phyloP scores from a whole-genome alignment of 1,139 yeast genomes.

The Diutina mesorugosa region DNA sequence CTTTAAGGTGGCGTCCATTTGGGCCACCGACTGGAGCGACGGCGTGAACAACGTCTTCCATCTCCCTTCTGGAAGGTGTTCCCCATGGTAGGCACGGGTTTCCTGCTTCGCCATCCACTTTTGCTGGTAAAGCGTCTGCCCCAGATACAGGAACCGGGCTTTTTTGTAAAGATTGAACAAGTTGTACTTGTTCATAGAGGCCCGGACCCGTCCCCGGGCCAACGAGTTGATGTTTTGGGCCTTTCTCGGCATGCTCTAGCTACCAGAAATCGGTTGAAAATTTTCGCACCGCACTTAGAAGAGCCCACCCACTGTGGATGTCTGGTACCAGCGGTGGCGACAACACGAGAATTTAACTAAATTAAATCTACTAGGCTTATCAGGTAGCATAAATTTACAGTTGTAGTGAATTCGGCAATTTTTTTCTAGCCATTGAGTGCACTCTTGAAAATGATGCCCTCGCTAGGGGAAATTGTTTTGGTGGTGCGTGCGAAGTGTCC shows the following conservation, averaged over 20 bases:
- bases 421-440: neutral
- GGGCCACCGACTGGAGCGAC: slow-evolving; percentile 72
- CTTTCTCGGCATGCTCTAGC: slow-evolving; percentile 47
- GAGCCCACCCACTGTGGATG: neutral
- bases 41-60: slow-evolving; percentile 66
- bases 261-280: neutral
- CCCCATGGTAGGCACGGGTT: slow-evolving; percentile 93
- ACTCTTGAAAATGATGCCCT: neutral
- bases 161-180: slow-evolving; percentile 76
- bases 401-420: neutral
- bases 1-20: slow-evolving; percentile 62
- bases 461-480: neutral
- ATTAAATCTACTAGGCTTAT: neutral
- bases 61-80: slow-evolving; percentile 73
- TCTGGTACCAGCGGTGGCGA: neutral
- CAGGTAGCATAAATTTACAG: neutral
- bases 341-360: neutral
- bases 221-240: slow-evolving; percentile 44
- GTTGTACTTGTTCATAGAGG: slow-evolving; percentile 88
- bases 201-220: slow-evolving; percentile 66
- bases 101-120: slow-evolving; percentile 88
- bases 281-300: neutral
- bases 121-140: slow-evolving; percentile 70
- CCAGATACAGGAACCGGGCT: slow-evolving; percentile 35
- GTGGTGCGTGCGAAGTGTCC: neutral